Conservation (phyloP, 2,329 filamentous ascomycete genomes). For the Fusarium staphyleae region DNA sequence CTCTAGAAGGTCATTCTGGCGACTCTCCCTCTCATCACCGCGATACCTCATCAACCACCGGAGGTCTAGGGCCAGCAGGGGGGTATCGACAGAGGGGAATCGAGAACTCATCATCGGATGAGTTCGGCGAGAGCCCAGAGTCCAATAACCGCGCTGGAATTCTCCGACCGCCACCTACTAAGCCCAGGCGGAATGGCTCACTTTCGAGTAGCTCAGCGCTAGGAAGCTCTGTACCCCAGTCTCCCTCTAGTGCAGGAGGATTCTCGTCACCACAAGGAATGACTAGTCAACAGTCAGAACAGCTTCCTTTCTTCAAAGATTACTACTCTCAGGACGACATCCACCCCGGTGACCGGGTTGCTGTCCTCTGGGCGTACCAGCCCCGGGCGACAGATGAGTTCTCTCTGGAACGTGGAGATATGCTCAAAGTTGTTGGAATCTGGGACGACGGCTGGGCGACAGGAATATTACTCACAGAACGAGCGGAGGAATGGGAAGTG, state of each 20-base stretch:
- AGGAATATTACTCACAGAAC: slow-evolving; percentile 81
- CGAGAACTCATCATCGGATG: slow-evolving; percentile 74
- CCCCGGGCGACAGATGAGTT: slow-evolving; percentile 94
- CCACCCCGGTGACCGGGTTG: slow-evolving; percentile 86
- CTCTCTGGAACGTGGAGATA: slow-evolving; percentile 89
- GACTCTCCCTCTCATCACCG: slow-evolving; percentile 64
- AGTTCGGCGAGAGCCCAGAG: slow-evolving; percentile 74
- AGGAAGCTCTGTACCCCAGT: slow-evolving; percentile 73
- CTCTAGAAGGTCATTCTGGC: slow-evolving; percentile 77
- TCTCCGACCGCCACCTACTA: slow-evolving; percentile 64
- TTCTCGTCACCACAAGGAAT: slow-evolving; percentile 86
- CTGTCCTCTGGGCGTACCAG: slow-evolving; percentile 95
- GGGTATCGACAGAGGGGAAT: slow-evolving; percentile 58
- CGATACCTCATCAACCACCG: slow-evolving; percentile 48
- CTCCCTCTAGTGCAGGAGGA: slow-evolving; percentile 74
- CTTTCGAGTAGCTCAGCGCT: slow-evolving; percentile 85
- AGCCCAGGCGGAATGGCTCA: slow-evolving; percentile 80
- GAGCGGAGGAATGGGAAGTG: slow-evolving; percentile 87
- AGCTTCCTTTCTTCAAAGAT: slow-evolving; percentile 95
- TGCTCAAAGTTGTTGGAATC: slow-evolving; percentile 97
- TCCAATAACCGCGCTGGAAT: slow-evolving; percentile 66
- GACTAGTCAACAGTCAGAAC: slow-evolving; percentile 91
- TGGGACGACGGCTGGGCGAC: slow-evolving; percentile 99
- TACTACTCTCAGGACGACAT: slow-evolving; percentile 99
- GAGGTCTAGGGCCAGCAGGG: slow-evolving; percentile 52